A percentile compares a stretch with the other conserved stretches of the same genome.
Conservation (phyloP, 2,329 filamentous ascomycete species). For the Westerdykella ornata region DNA sequence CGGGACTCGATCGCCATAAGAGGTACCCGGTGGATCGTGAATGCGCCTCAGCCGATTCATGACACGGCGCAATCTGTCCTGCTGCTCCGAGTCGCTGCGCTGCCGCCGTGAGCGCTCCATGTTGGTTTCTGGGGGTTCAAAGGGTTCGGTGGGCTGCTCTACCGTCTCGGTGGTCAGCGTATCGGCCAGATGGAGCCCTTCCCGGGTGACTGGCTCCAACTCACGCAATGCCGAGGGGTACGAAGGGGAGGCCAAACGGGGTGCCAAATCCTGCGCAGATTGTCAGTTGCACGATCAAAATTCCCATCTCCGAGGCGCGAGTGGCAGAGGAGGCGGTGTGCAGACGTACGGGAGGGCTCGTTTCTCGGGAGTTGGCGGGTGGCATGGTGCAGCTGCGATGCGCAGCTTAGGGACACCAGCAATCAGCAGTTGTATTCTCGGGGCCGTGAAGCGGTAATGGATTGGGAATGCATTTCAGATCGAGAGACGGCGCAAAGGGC, state of each 20-base stretch:
- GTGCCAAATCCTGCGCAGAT: slow-evolving; percentile 20
- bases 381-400: slow-evolving; percentile 21
- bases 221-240: slow-evolving; percentile 46
- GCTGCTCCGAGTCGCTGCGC: slow-evolving; percentile 37
- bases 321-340: neutral
- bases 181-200: slow-evolving; percentile 44
- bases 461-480: no score
- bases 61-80: slow-evolving; percentile 40
- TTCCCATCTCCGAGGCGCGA: no score
- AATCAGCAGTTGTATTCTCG: neutral
- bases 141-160: slow-evolving; percentile 34
- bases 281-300: slow-evolving; percentile 12
- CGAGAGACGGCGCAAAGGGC: neutral
- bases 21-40: slow-evolving; percentile 34
- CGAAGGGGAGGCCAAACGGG: slow-evolving; percentile 22
- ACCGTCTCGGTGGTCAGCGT: slow-evolving; percentile 44
- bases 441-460: neutral
- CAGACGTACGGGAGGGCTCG: slow-evolving; percentile 15
- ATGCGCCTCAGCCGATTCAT: slow-evolving; percentile 43
- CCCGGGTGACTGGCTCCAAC: slow-evolving; percentile 41
- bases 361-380: slow-evolving; percentile 30
- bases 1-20: slow-evolving; percentile 51
- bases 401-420: neutral
- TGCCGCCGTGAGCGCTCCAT: slow-evolving; percentile 7
- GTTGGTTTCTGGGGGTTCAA: slow-evolving; percentile 38